Conservation (phyloP, 2,329 filamentous ascomycete genomes). For the Oidium heveae region DNA sequence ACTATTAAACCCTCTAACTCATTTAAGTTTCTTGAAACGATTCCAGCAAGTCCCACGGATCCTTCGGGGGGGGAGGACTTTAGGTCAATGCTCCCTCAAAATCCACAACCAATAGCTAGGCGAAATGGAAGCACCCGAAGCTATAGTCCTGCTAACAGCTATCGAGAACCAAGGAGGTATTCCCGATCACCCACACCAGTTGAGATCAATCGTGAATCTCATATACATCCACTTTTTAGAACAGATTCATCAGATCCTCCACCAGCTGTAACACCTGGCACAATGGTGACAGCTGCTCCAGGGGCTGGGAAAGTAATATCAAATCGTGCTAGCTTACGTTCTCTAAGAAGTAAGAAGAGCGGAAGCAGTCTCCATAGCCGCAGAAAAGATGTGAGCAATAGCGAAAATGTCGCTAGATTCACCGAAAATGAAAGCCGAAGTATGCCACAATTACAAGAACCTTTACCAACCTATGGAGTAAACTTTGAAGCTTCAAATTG, state of each 20-base stretch:
- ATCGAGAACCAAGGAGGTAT: slow-evolving; percentile 4
- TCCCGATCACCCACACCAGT: slow-evolving; percentile 10
- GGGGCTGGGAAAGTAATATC: slow-evolving; percentile 39
- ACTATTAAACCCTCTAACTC: background rate
- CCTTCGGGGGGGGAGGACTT: slow-evolving; percentile 27
- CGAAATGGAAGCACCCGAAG: slow-evolving; percentile 8
- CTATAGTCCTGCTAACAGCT: slow-evolving; percentile 10
- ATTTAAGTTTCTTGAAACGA: slow-evolving; percentile 35
- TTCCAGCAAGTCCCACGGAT: slow-evolving; percentile 34
- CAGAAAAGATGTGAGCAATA: too few species aligned
- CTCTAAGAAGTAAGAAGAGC: slow-evolving; percentile 27
- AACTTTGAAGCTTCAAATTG: too few species aligned
- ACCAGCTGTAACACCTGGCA: slow-evolving; percentile 39
- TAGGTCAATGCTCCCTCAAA: slow-evolving; percentile 34
- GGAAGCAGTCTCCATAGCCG: slow-evolving; percentile 9
- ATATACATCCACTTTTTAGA: slow-evolving; percentile 58
- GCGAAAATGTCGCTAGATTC: too few species aligned
- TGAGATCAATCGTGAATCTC: slow-evolving; percentile 25
- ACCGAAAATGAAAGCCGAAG: too few species aligned
- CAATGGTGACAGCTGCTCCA: slow-evolving; percentile 44
- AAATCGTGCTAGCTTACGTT: slow-evolving; percentile 24
- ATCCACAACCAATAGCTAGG: slow-evolving; percentile 19
- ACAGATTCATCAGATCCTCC: slow-evolving; percentile 45
- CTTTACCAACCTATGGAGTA: too few species aligned
- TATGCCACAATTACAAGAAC: too few species aligned